A percentile compares a stretch with the other conserved stretches of the same genome.
phyloP scores from a whole-genome alignment of 257 asterid species.

The Catharanthus roseus region DNA sequence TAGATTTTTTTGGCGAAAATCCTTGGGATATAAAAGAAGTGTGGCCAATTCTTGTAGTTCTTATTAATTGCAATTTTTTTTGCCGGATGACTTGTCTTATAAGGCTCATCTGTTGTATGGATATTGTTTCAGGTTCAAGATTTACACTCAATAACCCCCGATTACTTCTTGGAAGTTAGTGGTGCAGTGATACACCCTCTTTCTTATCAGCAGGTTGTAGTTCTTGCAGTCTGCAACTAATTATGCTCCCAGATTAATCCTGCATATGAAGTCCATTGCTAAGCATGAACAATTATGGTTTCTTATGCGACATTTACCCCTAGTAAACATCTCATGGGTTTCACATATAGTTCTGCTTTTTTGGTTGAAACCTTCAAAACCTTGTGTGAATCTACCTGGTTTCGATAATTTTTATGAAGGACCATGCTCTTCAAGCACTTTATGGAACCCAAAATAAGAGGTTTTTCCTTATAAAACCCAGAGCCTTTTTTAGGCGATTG shows the following conservation, averaged over 20 bases:
- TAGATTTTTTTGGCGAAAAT: neutral
- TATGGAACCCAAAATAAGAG: neutral
- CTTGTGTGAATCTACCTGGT: neutral
- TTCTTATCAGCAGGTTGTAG: constrained; percentile 93
- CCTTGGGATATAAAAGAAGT: neutral
- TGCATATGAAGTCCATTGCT: neutral
- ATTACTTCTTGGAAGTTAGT: constrained; percentile 91
- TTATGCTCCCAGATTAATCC: too few relatives aligned
- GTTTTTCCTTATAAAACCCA: neutral
- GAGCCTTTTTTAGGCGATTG: neutral
- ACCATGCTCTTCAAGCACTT: neutral
- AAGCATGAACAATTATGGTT: neutral
- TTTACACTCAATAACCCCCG: constrained; percentile 87
- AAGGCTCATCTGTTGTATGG: constrained; percentile 11
- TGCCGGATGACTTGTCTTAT: constrained; percentile 7
- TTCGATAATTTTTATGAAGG: neutral
- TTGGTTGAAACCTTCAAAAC: too few relatives aligned
- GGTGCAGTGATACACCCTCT: constrained; percentile 98
- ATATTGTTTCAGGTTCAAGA: constrained; percentile 80
- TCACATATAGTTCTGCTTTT: neutral
- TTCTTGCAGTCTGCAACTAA: neutral
- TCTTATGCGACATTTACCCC: neutral
- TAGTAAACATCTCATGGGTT: neutral
- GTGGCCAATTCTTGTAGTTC: neutral
- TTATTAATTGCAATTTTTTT: neutral